Evolutionary conservation across 352 stramenopile genomes (phyloP), one percentile per base, ranked within the genome.

Genomic region (Pythium rishiriense): DNA sequence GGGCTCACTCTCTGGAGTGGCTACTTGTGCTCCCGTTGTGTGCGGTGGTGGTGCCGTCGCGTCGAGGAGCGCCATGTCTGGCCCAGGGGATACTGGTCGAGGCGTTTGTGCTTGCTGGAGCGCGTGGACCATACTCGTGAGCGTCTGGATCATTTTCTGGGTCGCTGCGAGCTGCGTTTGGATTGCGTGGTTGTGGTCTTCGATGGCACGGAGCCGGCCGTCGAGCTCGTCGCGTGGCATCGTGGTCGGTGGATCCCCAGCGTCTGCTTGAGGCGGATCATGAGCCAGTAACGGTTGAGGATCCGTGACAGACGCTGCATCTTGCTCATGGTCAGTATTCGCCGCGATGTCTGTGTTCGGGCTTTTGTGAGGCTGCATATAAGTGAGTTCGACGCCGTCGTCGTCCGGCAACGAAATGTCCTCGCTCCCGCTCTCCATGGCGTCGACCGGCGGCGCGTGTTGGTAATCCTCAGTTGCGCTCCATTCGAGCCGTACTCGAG

Each of bases 111-210:
- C 70, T 24, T 87, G 67, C 22, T 60, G 53, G 24, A 51, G 53
- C 29, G 17, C 31, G 15, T 41, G 17, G 6, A 88, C 64, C 15
- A 90, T 53, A 11, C 64, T 25, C 29, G 33, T 87, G 33, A 90
- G 60, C 5, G 83, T 72, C 3, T 68, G 70, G 22, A 91, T 72
- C 79, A 84, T 85, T 43, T 65, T 50, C 53, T 89, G 77, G 15
- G 79, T 84, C 4, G 56, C 58, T 9, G 69, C 35, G 10, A 81
- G 61, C 19, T 87, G 76, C 6, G 50, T 46, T 45, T 87, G 74
- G 49, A 91, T 65, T n/a, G 69, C 48, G 10, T 68, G 51, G 19
- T 88, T 73, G 17, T 76, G 71, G 7, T 71, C 59, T 51, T 91
- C 82, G 6, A 91, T 52, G 1, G 50, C 62, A 12, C 64, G 39